Base-by-base conservation (phyloP, 371 early-diverging fungal species). In the Lichtheimia ramosa region DNA sequence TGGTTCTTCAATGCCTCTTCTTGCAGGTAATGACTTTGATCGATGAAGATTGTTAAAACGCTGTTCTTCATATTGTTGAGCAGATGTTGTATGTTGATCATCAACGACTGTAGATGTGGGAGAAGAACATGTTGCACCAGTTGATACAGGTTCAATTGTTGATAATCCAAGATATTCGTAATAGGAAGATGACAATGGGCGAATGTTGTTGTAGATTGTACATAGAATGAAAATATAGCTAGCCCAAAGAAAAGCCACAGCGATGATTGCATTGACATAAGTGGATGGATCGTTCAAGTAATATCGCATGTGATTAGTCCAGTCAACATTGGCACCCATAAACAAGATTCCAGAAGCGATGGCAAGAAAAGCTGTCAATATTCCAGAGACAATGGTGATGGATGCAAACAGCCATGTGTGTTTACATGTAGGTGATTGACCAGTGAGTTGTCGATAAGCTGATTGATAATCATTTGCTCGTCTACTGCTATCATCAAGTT, bases 121-220 rank as follows among this genome's bases (percentile, higher is more conserved):
- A 10, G 43, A 41, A 24, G 48, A 12, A 8, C 34, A 34, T 0
- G 34, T 34, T 8, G 34, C 34, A 34, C 34, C 34, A 2, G 34
- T 34, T 34, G 34, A 34, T 8, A 34, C 10, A 8, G 34, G 5
- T 14, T 48, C 48, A 21, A 62, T 58, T 3, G 58, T 58, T 12
- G 61, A 50, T 24, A 71, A 43, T 23, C 65, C 66, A 34, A 75
- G 56, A 27, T 71, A 71, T 53, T 75, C 72, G 34, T 75, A 75
- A 21, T 62, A 62, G 10, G 89, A 85, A 8, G 92, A 86, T 34
- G 86, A 81, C 41, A 96, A 75, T 56, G 93, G 93, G 16, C 85
- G 81, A 1, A 92, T 94, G 65, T 88, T 92, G 40, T 73, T 73
- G 52, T 88, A 84, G 16, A 96, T 82, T 3, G 79, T 84, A 54